Percentiles rank a stretch among this genome's conserved stretches.
Evolutionary conservation across 805 yeast genomes (phyloP).

Genomic region (Candida pini): DNA sequence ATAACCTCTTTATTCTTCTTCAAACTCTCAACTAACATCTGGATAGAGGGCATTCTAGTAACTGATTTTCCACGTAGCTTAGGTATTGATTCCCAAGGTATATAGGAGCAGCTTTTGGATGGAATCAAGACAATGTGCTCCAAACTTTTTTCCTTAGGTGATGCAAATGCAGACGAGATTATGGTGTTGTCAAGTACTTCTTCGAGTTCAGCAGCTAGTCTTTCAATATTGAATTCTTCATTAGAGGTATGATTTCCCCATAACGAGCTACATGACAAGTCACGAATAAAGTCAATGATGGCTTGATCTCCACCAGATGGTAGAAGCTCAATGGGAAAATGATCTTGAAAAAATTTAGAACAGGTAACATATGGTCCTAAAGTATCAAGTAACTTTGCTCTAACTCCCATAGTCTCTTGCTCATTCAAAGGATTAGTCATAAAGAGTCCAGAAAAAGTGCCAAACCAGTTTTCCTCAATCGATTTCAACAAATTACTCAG

Average conservation of each 20-base stretch:
- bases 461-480: conserved; percentile 67
- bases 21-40: conserved; percentile 36
- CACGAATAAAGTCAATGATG: too few species aligned
- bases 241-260: too few species aligned
- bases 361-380: too few species aligned
- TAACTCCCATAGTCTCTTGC: conserved; percentile 29
- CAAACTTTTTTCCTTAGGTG: neutral
- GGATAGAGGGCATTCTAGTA: conserved; percentile 70
- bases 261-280: too few species aligned
- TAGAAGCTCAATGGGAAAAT: too few species aligned
- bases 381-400: conserved; percentile 31
- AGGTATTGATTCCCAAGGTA: conserved; percentile 90
- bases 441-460: conserved; percentile 69
- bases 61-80: conserved; percentile 49
- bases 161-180: too few species aligned
- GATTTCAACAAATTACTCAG: conserved; percentile 47
- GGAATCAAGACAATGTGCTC: conserved; percentile 67
- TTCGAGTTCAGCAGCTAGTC: conserved; percentile 48
- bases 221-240: conserved; percentile 59
- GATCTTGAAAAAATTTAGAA: too few species aligned
- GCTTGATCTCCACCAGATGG: too few species aligned
- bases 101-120: conserved; percentile 53
- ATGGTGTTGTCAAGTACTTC: too few species aligned
- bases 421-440: conserved; percentile 27
- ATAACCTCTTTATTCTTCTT: conserved; percentile 13